Evolutionary conservation across 192 early-diverging fungal species (phyloP), one percentile per base, ranked within the genome.

Genomic region (Cetraspora pellucida): DNA sequence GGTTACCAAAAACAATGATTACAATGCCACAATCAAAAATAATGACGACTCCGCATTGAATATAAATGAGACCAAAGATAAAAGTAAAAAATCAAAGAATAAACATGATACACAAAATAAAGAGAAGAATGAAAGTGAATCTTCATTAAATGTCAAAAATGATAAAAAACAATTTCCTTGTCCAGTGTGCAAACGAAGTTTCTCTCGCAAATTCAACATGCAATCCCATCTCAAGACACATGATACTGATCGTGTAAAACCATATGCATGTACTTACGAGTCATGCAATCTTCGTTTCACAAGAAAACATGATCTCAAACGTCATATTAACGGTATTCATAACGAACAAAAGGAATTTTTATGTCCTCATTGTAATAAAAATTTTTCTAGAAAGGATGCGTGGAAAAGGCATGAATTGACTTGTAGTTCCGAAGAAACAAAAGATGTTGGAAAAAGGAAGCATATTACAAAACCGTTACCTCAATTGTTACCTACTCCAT

Each of bases 181-280:
- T 77, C 58, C 77, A 0, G 79, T 70, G 21, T 83, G 82, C 72
- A 66, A 78, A 21, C 78, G 81, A 77, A 50, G 76, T 21, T 83
- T 83, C 75, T 73, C 79, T 6, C 78, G 80, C 4, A 80, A 80
- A 37, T 81, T 80, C 2, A 80, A 83, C 52, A 80, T 83, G 80
- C 78, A 81, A 77, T 79, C 82, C 9, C 82, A 83, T 66, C 78
- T 79, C 75, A 73, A 78, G 17, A 83, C 81, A 74, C 82, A 83
- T 54, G 81, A 80, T 1, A 16, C 55, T 27, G 37, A 74, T 45
- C 79, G 80, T 59, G 55, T 59, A 10, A 78, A 72, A 61, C 82
- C 82, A 11, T 83, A 81, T 65, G 71, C 76, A 1, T 83, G 82
- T 50, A n/a, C 60, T 30, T 73, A 79, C n/a, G 71, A 75, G 0